These are phyloP conservation scores for Cicer yamashitae DNA, from an alignment of 306 rosid genomes.

Conservation along the genomic window DNA sequence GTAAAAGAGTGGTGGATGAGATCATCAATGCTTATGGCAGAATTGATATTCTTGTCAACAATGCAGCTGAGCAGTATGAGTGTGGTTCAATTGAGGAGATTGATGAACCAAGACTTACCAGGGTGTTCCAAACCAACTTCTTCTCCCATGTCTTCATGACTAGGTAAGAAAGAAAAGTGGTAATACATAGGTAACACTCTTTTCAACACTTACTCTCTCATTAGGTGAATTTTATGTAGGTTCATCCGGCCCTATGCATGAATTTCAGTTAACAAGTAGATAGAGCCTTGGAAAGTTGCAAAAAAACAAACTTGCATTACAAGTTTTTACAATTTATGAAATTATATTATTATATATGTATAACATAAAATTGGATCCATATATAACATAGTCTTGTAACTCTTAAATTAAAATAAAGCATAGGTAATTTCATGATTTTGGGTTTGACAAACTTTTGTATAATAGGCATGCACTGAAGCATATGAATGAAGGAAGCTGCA, in stretches of 20 bases:
- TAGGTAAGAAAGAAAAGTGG: conserved; percentile 45
- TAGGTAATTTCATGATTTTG: not conserved
- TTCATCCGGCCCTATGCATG: too few relatives aligned
- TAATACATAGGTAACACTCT: too few relatives aligned
- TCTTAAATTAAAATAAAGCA: not conserved
- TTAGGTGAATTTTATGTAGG: too few relatives aligned
- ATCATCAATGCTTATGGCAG: conserved; percentile 61
- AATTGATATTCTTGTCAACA: conserved; percentile 72
- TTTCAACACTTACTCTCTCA: too few relatives aligned
- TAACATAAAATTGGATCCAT: not conserved
- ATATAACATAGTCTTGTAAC: not conserved
- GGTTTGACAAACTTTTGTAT: not conserved
- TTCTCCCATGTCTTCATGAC: conserved; percentile 70
- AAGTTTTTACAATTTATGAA: too few relatives aligned
- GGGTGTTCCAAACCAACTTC: conserved; percentile 81
- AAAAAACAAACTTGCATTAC: too few relatives aligned
- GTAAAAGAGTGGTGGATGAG: conserved; percentile 66
- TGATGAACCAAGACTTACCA: conserved; percentile 64
- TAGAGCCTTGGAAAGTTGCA: too few relatives aligned
- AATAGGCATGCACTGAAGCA: conserved; percentile 73
- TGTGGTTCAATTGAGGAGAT: conserved; percentile 64
- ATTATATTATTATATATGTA: too few relatives aligned
- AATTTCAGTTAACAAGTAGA: too few relatives aligned
- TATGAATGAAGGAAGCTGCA: conserved; percentile 80
- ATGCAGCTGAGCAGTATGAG: conserved; percentile 78